phyloP scores from a whole-genome alignment of 306 rosid genomes.

The Benincasa hispida region DNA sequence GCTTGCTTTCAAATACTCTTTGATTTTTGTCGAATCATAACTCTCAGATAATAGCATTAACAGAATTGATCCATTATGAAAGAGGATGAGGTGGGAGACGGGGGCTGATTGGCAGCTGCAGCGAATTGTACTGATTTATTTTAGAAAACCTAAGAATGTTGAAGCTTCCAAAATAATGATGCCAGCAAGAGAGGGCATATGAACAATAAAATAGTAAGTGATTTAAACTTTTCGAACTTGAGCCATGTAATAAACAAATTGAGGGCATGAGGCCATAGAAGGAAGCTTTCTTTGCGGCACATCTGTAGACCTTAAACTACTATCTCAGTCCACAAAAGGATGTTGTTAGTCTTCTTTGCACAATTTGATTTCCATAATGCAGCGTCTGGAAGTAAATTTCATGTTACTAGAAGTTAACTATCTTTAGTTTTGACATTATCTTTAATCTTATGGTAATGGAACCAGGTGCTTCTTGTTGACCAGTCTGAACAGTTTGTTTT shows the following conservation, averaged over 20 bases:
- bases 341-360: background rate
- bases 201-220: background rate
- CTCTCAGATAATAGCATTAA: background rate
- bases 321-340: background rate
- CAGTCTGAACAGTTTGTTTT: slow-evolving; percentile 48
- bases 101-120: background rate
- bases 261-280: background rate
- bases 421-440: background rate
- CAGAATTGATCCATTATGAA: background rate
- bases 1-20: background rate
- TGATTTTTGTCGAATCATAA: background rate
- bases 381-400: background rate
- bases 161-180: background rate
- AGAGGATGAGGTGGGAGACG: background rate
- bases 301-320: background rate
- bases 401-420: background rate
- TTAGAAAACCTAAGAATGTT: background rate
- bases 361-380: no score
- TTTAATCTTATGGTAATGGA: slow-evolving; percentile 4
- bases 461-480: slow-evolving; percentile 45
- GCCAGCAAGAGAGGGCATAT: background rate
- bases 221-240: no score
- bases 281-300: background rate
- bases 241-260: background rate
- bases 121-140: no score